These are phyloP conservation scores for Pythium angustatum DNA, from an alignment of 352 stramenopile genomes.

Conservation along the genomic window DNA sequence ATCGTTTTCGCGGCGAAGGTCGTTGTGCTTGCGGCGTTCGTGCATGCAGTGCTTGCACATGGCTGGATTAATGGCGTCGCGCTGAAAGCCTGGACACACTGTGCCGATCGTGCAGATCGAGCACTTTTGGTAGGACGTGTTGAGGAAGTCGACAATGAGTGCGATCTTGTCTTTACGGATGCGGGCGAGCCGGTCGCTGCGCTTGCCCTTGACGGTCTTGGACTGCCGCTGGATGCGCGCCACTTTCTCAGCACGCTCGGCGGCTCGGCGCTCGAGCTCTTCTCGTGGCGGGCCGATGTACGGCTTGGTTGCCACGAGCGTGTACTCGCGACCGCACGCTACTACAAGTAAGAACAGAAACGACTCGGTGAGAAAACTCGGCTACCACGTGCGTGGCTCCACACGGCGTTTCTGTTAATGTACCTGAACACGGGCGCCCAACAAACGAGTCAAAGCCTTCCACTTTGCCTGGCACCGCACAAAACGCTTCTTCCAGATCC, in stretches of 20 bases:
- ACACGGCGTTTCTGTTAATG: no score
- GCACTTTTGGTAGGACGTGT: conserved; percentile 62
- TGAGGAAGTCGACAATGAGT: conserved; percentile 49
- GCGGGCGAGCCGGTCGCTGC: conserved; percentile 40
- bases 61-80: conserved; percentile 61
- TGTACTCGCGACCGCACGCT: conserved; percentile 91
- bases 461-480: conserved; percentile 70
- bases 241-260: conserved; percentile 40
- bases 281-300: conserved; percentile 87
- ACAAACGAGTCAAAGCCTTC: conserved; percentile 75
- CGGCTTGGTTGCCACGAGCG: conserved; percentile 90
- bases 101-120: conserved; percentile 62
- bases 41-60: conserved; percentile 82
- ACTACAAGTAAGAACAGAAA: conserved; percentile 39
- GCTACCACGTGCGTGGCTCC: no score
- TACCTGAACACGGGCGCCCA: conserved; percentile 70
- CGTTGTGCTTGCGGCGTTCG: conserved; percentile 65
- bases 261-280: conserved; percentile 49
- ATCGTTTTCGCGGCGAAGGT: conserved; percentile 41
- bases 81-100: conserved; percentile 76
- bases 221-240: conserved; percentile 54
- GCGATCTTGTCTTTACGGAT: conserved; percentile 51
- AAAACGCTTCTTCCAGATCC: conserved; percentile 79
- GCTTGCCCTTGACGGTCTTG: conserved; percentile 44
- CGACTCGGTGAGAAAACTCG: not conserved